Conservation (phyloP, 371 early-diverging fungal species). For the Cokeromyces recurvatus region DNA sequence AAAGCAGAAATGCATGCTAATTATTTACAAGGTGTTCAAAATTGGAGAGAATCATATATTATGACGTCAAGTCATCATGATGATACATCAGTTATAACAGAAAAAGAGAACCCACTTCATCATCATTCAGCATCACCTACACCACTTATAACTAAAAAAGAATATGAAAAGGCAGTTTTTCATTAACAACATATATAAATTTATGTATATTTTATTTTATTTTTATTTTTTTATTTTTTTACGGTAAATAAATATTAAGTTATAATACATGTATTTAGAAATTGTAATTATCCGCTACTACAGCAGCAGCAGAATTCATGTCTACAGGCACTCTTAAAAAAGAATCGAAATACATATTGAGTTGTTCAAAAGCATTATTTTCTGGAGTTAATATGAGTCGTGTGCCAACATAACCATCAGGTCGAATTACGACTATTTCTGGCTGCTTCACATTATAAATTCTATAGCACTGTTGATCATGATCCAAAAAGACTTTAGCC, state of each 20-base stretch:
- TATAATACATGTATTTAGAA: no score
- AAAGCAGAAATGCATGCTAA: conserved; percentile 37
- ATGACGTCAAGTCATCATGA: no score
- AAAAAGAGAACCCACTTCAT: no score
- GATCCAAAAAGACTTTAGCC: conserved; percentile 32
- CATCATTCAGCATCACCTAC: no score
- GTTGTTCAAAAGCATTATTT: conserved; percentile 7
- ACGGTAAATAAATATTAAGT: no score
- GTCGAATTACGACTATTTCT: conserved; percentile 32
- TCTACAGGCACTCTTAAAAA: conserved; percentile 30
- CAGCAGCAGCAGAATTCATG: conserved; percentile 28
- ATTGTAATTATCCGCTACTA: conserved; percentile 30
- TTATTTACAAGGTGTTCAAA: conserved; percentile 32
- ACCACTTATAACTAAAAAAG: no score
- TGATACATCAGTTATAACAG: no score
- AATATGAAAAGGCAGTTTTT: no score
- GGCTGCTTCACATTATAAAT: conserved; percentile 19
- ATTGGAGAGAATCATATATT: conserved; percentile 27
- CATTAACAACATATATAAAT: no score
- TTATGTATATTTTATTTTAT: no score
- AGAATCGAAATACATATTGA: conserved; percentile 26
- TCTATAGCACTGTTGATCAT: conserved; percentile 34
- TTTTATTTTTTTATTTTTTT: not conserved
- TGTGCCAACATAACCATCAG: conserved; percentile 38
- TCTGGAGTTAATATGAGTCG: conserved; percentile 10